Evolutionary conservation across 1,139 yeast species (phyloP).

Genomic region (Yamadazyma dendronema): DNA sequence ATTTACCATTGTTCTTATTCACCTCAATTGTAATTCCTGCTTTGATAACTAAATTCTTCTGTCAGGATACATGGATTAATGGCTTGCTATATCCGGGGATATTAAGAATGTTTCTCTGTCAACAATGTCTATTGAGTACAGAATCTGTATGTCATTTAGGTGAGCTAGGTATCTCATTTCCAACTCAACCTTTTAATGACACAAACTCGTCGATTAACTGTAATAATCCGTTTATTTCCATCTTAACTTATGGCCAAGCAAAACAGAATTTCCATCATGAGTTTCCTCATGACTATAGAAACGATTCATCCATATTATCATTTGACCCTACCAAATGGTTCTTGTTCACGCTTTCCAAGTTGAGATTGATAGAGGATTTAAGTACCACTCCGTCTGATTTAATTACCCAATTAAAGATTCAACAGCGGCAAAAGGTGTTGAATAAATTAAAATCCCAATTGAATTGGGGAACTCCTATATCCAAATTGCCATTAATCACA

Average conservation of each 20-base stretch:
- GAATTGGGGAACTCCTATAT: conserved; percentile 78
- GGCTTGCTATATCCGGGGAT: conserved; percentile 65
- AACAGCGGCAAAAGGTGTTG: conserved; percentile 62
- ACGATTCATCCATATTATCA: conserved; percentile 45
- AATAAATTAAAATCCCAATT: conserved; percentile 61
- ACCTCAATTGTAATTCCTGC: conserved; percentile 53
- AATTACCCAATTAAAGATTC: conserved; percentile 55
- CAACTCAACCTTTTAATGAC: conserved; percentile 62
- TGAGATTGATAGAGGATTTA: conserved; percentile 42
- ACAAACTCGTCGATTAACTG: conserved; percentile 52
- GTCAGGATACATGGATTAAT: conserved; percentile 46
- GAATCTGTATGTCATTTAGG: conserved; percentile 62
- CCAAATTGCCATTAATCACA: conserved; percentile 55
- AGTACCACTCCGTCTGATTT: conserved; percentile 46
- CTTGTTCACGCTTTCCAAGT: conserved; percentile 35
- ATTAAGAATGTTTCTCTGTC: conserved; percentile 54
- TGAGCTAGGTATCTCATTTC: conserved; percentile 40
- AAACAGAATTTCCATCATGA: conserved; percentile 73
- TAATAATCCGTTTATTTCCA: conserved; percentile 48
- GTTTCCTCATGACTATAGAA: conserved; percentile 67
- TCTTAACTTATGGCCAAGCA: conserved; percentile 64
- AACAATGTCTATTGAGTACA: conserved; percentile 54
- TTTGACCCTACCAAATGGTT: conserved; percentile 72
- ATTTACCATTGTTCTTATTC: conserved; percentile 39
- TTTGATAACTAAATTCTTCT: conserved; percentile 35